Evolutionary conservation across 441 rosid genomes (phyloP).

Genomic region (Corymbia citriodora): DNA sequence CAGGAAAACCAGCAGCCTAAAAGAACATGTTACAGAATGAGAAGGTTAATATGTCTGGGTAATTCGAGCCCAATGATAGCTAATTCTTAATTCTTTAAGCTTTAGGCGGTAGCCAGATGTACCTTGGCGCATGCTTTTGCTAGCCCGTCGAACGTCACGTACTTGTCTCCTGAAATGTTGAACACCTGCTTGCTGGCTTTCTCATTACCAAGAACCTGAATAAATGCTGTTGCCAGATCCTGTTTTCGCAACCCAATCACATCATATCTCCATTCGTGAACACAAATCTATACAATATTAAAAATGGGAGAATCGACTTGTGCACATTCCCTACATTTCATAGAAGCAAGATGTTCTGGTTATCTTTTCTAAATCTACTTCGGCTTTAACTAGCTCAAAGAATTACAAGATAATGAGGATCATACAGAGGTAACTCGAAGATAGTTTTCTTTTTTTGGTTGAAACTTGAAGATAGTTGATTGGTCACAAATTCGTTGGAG

Average conservation of each 20-base stretch:
- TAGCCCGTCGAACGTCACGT: slow-evolving; percentile 82
- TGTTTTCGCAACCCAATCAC: slow-evolving; percentile 19
- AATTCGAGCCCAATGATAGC: background rate
- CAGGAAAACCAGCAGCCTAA: slow-evolving; percentile 94
- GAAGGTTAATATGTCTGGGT: background rate
- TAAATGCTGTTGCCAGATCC: slow-evolving; percentile 84
- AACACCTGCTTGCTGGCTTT: slow-evolving; percentile 84
- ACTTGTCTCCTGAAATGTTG: slow-evolving; percentile 91
- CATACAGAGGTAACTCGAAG: background rate
- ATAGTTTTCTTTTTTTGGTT: background rate
- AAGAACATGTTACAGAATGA: background rate
- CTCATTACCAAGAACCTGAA: slow-evolving; percentile 69
- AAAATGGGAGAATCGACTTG: background rate
- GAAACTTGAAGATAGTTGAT: background rate
- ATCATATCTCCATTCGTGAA: background rate
- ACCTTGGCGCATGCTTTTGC: slow-evolving; percentile 98
- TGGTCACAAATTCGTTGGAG: background rate
- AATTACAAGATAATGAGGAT: background rate
- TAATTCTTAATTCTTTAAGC: background rate
- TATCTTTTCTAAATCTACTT: background rate
- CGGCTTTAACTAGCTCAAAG: background rate
- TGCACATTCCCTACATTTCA: background rate
- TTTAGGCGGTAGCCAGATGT: background rate
- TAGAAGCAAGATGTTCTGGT: background rate
- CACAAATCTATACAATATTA: background rate